Evolutionary conservation across 768 basidiomycete genomes (phyloP), one percentile per base, ranked within the genome.

Genomic region (Gymnopilus junonius): DNA sequence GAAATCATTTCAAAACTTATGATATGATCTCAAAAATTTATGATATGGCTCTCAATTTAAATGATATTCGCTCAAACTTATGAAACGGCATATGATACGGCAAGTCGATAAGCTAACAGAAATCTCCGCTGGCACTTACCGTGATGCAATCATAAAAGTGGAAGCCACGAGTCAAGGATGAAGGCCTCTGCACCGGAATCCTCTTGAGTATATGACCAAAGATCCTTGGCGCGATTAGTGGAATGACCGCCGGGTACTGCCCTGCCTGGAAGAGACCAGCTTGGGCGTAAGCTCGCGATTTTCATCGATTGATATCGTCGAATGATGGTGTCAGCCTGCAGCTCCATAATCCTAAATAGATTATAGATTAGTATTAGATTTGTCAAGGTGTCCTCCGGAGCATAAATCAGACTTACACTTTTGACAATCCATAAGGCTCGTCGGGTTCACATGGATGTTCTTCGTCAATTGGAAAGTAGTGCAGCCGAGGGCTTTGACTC

Each of bases 141-240:
- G n/a, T n/a, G n/a, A n/a, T n/a, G n/a, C n/a, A n/a, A n/a, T n/a
- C n/a, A n/a, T n/a, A n/a, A n/a, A n/a, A n/a, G n/a, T n/a, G n/a
- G n/a, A n/a, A n/a, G n/a, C n/a, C n/a, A n/a, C n/a, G n/a, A n/a
- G n/a, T n/a, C n/a, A n/a, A n/a, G n/a, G 6, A 91, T 69, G 70
- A 89, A 90, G 0, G 91, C 89, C 15, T 85, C 80, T 8, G 90
- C 88, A 4, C 74, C 83, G 3, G 88, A 84, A 69, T 88, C 87
- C 68, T 87, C 79, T 54, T 89, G 87, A 20, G 87, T 82, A 65
- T 88, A 94, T 17, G 85, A 81, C 88, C 90, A 92, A 21, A 92
- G 77, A 63, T 87, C 83, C 69, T 74, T 81, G n/a, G 73, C 70
- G 11, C 71, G 66, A n/a, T 39, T 42, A 2, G 71, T 39, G 60